Evolutionary conservation across 768 basidiomycete genomes (phyloP), one percentile per base, ranked within the genome.

Genomic region (Hygrophorus russula): DNA sequence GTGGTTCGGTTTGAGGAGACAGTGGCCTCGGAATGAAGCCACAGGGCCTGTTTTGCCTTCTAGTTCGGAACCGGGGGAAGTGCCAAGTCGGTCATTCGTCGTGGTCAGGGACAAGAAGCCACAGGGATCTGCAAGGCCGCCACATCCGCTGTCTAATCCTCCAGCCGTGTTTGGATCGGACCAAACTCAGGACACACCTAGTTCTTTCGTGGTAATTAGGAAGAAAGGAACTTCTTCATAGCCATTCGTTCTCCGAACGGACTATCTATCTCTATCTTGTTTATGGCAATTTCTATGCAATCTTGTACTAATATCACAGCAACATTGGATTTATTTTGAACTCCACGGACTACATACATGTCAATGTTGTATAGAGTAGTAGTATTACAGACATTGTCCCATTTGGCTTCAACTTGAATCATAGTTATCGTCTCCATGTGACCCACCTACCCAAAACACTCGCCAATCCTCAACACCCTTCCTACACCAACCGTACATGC

Each of bases 371-470:
- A 13, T 14, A 28, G 9, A 8, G 17, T 20, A 13, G 8, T 24
- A 29, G 29, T 32, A 10, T 14, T n/a, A 27, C 41, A 43, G 34
- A 47, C 33, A 34, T 30, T 14, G 20, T 36, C 13, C 31, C 18
- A n/a, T 15, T 13, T 27, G 13, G n/a, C 13, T 12, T 42, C 18
- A 36, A 42, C 43, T 32, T 32, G 24, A 45, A 34, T 32, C 18
- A 39, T 29, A 32, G 17, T 34, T 15, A 9, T 13, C 29, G 3
- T 14, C 14, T 30, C 6, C 24, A 27, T 41, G 13, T 6, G 63
- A 63, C 15, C 83, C 83, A 0, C 87, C 87, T 8, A 88, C 61
- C 87, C 87, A 91, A 55, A 90, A 79, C 10, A 90, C 73, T 15
- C 87, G 67, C 73, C 78, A 91, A 53, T 91, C 87, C 42, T 78